Percentiles rank a stretch among this genome's conserved stretches.
Conservation (phyloP, 2,329 filamentous ascomycete genomes). For the Aurifilum marmelostoma region DNA sequence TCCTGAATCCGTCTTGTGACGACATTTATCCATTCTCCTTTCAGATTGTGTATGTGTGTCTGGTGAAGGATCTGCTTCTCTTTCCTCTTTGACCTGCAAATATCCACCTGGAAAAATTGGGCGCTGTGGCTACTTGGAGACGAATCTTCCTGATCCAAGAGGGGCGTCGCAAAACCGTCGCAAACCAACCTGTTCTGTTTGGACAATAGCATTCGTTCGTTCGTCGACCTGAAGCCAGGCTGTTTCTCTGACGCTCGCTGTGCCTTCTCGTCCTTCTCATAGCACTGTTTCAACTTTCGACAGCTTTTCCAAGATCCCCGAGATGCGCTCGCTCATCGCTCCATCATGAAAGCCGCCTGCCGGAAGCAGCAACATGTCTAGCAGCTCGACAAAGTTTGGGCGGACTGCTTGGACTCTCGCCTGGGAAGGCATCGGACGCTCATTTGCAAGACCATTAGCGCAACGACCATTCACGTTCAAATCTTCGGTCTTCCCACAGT, state of each 20-base stretch:
- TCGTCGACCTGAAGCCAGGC: neutral
- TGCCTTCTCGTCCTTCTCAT: neutral
- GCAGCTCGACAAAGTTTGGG: constrained; percentile 25
- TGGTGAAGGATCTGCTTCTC: neutral
- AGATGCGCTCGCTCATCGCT: constrained; percentile 11
- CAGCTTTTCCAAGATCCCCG: neutral
- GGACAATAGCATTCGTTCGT: neutral
- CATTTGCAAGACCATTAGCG: constrained; percentile 13
- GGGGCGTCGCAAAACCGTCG: neutral
- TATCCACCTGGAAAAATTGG: too few relatives aligned
- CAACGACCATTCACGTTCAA: constrained; percentile 33
- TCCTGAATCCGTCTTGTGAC: constrained; percentile 18
- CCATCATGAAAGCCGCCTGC: constrained; percentile 22
- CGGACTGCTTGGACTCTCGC: constrained; percentile 22
- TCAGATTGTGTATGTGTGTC: neutral
- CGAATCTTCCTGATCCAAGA: neutral
- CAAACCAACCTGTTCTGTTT: neutral
- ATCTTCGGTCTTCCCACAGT: constrained; percentile 35
- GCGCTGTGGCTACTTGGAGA: too few relatives aligned
- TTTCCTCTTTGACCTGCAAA: neutral
- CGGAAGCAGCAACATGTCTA: constrained; percentile 27
- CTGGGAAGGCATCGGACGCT: constrained; percentile 26
- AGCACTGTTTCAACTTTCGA: neutral
- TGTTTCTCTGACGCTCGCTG: neutral
- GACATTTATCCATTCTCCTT: constrained; percentile 2